Base-by-base conservation (phyloP, 2,329 filamentous ascomycete genomes). In the Xylariaceae sp. region DNA sequence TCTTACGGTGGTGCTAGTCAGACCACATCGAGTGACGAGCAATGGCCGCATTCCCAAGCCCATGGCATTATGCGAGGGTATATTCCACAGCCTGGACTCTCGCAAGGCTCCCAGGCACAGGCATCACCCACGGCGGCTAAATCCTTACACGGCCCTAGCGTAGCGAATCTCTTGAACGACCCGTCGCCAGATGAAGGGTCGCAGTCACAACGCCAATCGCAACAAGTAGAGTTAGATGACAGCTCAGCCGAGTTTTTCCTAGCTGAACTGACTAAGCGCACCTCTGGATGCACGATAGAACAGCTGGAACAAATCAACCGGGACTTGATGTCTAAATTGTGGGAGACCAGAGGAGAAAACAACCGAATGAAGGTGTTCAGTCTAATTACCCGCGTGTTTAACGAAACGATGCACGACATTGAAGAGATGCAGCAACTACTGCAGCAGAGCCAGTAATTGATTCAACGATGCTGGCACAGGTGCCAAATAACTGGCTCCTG, bases 231-330 rank as follows among this genome's bases (percentile, higher is more conserved):
- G 30, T 59, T 80, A 3, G 70, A 78, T 24, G 77, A 81, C 10
- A 66, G 66, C 0, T 77, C 81, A 24, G 75, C 91, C 20, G 71
- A 76, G 2, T 69, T 75, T 6, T 80, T 95, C 50, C 79, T 91
- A 51, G 70, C 78, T 0, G 77, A 84, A 30, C 75, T 96, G 27
- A 85, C 87, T 0, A 74, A 81, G 23, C 78, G 80, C 37, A 93
- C 89, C 2, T 86, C 84, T 16, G 91, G 90, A 1, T 90, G 89
- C 70, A 89, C 87, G 0, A 89, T 99, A 46, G 94, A 99, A 74
- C 93, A 99, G 71, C 77, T 99, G 16, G 93, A 97, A 77, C 93
- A 97, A 72, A 87, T 97, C 69, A 92, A 92, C 70, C 87, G 92
- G 6, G 85, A 88, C 61, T 77, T 97, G 59, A 97, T 97, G 93